Evolutionary conservation across 1,284 basidiomycete genomes (phyloP), one percentile per base, ranked within the genome.

Genomic region (Marasmius sp.): DNA sequence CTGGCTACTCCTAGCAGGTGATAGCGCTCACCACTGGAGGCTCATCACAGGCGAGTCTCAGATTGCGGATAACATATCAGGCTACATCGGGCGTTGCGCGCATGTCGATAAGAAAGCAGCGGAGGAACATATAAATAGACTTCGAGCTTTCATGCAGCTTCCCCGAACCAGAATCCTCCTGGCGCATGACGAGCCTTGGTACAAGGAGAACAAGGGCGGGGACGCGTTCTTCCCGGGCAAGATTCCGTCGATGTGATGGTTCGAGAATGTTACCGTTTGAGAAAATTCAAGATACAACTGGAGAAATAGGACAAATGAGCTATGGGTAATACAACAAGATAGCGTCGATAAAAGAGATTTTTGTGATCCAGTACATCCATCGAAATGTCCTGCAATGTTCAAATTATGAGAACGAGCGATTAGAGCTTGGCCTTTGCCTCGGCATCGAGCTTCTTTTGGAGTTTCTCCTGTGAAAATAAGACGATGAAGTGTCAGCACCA

Each of bases 1-100:
- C 1, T 87, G 85, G 85, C 71, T 85, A n/a, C 83, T 79, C 64
- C 75, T 87, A 33, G 85, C 75, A 1, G 83, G 80, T 0, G 85
- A 87, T 68, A 80, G 79, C 51, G 83, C 80, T 9, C 85, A 86
- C 67, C 79, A 85, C 69, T 77, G 78, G 76, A 74, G 79, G 20
- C 71, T 86, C 50, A 65, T 87, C 45, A 79, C 74, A 0, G 82
- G 81, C 5, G 76, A 81, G 63, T 74, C 74, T 20, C 63, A 74
- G 1, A 76, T 86, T 50, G 77, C 79, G 16, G 68, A 72, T 57
- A 65, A 65, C 51, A 63, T 70, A 52, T 53, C 64, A 58, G 57
- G 60, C 34, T 50, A 22, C 22, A 22, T 62, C 33, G 64, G 69
- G 38, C 68, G 68, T 5, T 85, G 82, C 61, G 74, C 75, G 58